Evolutionary conservation across 129 eudicot genomes (phyloP), one percentile per base, ranked within the genome.

Genomic region (Pseudognaphalium luteoalbum): DNA sequence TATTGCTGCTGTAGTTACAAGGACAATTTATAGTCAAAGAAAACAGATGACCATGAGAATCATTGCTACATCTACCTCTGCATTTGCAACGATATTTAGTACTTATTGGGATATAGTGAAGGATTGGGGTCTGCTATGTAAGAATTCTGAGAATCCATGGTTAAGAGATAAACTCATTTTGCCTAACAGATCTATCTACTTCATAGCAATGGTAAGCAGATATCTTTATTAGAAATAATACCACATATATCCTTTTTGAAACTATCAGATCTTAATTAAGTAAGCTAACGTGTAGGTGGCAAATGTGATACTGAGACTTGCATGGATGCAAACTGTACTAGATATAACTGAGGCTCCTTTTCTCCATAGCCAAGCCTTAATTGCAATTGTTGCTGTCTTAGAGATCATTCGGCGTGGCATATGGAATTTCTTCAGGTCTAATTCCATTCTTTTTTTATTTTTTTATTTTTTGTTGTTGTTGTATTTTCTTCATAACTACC

Each of bases 341-440:
- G 90, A 81, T 75, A 30, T 91, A 34, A 19, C 64, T 17, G 87
- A 84, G 0, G 76, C 83, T 0, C 83, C 87, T 34, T 88, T 80
- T 65, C 87, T 91, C 63, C 91, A 88, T 35, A 81, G 63, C 68
- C 75, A 75, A 25, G 91, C 88, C n/a, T 14, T 86, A 7, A 66
- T 83, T 37, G 88, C 88, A n/a, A n/a, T 88, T 5, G 85, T 91
- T 69, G 91, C 91, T 17, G 30, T 84, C 66, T 77, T 88, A 74
- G 91, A 91, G 84, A 91, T 91, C 72, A 62, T 86, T 71, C 85
- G 94, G 6, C 90, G 97, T 33, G 91, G 97, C 56, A 72, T 91
- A 19, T 91, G 94, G 97, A 91, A 91, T 50, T 88, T 88, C 68
- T 91, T 88, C 84, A 91, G 94, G 97, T 90, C 1, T 11, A 14